Evolutionary conservation across 768 basidiomycete genomes (phyloP).

Genomic region (Asterophora parasitica): DNA sequence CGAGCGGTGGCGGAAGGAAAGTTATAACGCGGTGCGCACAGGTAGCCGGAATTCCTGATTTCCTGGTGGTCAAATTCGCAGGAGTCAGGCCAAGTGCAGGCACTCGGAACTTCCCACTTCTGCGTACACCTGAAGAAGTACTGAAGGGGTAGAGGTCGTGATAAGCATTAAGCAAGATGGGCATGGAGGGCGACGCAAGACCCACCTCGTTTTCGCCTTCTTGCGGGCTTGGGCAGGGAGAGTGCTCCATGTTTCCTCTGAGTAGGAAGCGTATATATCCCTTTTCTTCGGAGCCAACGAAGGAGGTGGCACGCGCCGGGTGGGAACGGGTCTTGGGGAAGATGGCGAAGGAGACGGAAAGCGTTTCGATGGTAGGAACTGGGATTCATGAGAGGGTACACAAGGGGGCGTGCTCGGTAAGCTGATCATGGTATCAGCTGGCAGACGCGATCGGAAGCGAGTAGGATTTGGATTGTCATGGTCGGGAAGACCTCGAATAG

Average conservation of each 20-base stretch:
- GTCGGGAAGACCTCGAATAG: not conserved
- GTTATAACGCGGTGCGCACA: constrained; percentile 22
- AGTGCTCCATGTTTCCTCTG: constrained; percentile 35
- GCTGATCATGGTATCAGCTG: not conserved
- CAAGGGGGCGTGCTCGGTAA: not conserved
- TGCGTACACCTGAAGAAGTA: not conserved
- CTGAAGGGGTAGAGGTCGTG: not conserved
- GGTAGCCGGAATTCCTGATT: constrained; percentile 20
- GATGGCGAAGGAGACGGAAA: constrained; percentile 4
- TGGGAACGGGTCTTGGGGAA: not conserved
- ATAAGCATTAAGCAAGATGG: too few relatives aligned
- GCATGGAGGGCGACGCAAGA: not conserved
- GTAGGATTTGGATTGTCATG: not conserved
- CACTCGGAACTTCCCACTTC: constrained; percentile 13
- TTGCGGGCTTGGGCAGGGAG: constrained; percentile 24
- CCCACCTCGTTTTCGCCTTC: constrained; percentile 23
- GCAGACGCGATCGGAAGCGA: not conserved
- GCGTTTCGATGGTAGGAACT: not conserved
- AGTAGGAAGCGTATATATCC: constrained; percentile 29
- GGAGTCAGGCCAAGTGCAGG: constrained; percentile 2
- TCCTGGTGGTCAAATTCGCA: not conserved
- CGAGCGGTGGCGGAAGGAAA: constrained; percentile 22
- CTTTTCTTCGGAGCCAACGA: constrained; percentile 6
- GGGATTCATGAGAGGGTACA: not conserved
- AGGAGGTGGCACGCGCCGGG: not conserved